Base-by-base conservation (phyloP, 768 basidiomycete species). In the Xerocomellus chrysenteron region DNA sequence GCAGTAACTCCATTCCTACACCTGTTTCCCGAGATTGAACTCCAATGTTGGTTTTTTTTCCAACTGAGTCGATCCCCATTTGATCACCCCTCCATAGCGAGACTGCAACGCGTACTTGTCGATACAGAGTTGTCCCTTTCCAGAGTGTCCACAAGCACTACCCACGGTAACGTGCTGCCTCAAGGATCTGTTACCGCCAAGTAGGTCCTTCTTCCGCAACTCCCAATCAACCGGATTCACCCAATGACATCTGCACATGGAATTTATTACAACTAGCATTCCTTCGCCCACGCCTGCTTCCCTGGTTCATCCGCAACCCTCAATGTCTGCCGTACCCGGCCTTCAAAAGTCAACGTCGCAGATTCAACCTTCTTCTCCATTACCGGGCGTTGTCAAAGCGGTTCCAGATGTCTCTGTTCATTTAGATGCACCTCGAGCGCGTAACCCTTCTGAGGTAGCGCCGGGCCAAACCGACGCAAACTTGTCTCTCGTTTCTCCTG, bases 21-120 rank as follows among this genome's bases (percentile, higher is more conserved):
- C 8, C 6, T 56, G 45, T 72, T 72, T 52, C 3, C 39, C 2
- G 70, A 72, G 44, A 21, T 2, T 11, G 62, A 65, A 32, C 61
- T 72, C 13, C 62, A 63, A 35, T 53, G 70, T 73, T 33, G 35
- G 58, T 51, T 28, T 3, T 32, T n/a, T 41, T 49, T 51, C 17
- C 9, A 13, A 13, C 6, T 4, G 2, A 26, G 12, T 35, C 17
- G 11, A 12, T 40, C 4, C 33, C 21, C 39, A 10, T 32, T 44
- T 50, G 28, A 51, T 48, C 39, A 46, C n/a, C 10, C 7, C 17
- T 50, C 26, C n/a, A 10, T 26, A 70, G 69, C 52, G 17, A 67
- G 59, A 50, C 37, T 70, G 11, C 55, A 65, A 43, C 59, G 54
- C 12, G 40, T 71, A 2, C 47, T 65, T 26, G 6, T 37, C 13